Evolutionary conservation across 306 rosid species (phyloP), one percentile per base, ranked within the genome.

Genomic region (Prunus armeniaca): DNA sequence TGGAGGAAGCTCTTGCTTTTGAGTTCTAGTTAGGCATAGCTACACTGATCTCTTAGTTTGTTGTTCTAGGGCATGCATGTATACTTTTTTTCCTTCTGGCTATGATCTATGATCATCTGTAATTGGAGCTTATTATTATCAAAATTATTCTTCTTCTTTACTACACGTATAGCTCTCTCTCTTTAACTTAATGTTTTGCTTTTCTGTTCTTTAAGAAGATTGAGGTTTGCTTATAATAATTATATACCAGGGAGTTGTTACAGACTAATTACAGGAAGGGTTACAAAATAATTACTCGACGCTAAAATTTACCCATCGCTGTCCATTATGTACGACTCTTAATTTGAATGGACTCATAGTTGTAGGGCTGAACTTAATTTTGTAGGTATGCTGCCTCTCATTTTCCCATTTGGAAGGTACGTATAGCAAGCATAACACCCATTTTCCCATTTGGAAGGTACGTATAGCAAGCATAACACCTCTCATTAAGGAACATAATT

Each of bases 1-100:
- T 91, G 83, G 88, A 83, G 57, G 90, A 88, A 62, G 88, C 90
- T 41, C 19, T 57, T 20, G 65, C 65, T 17, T 12, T 30, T 60
- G 10, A 60, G 17, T 12, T 60, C 34, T 60, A 60, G 65, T 25
- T 60, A 60, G 65, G 8, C 41, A 34, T 38, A 38, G 43, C 43
- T 38, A 38, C 9, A 38, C 43, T 38, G 65, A 24, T 60, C 65
- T 60, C 65, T 60, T 25, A 25, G 38, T 22, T 60, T 60, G 19
- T 60, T 60, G 28, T 56, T 60, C 28, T 60, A 60, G 38, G 65
- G 65, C 65, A 28, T 60, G 65, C 43, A 7, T 38, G 10, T 25
- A 25, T 60, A 2, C 9, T 12, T 12, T 20, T 60, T 60, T 60
- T 25, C 65, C 12, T 9, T 38, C 43, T 60, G 34, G n/a, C 19